Base-by-base conservation (phyloP, 23 red algal genomes). In the Gracilaria vermiculophylla region DNA sequence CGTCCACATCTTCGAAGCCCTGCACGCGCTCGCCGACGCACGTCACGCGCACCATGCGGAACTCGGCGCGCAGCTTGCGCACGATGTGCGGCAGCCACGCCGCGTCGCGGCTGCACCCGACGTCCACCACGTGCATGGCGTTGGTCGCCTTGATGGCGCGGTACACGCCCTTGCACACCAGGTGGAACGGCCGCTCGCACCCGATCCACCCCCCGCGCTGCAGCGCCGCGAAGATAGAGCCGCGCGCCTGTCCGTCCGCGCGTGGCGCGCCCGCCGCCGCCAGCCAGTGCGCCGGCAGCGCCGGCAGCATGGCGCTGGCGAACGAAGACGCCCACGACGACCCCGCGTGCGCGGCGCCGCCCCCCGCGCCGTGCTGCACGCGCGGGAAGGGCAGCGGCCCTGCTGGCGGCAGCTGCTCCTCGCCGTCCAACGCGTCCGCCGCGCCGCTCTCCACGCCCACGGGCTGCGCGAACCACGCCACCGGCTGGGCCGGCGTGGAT, bases 81-180 rank as follows among this genome's bases (percentile, higher is more conserved):
- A 92, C 50, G 32, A 92, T 75, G 15, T 77, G 62, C 25, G 88
- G 88, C 13, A 92, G 42, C 76, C 76, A 92, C 12, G 43, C 74
- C 0, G 62, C 74, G 62, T 92, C 74, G 0, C 53, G 34, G 12
- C 28, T 61, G 53, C 88, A 92, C 8, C 44, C 64, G 11, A 81
- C 37, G 52, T 83, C 43, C 32, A 72, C 53, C 39, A 92, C 78
- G 21, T 40, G 48, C 36, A 92, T 69, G 14, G 78, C 88, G 66
- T 92, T 82, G 2, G 77, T 62, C 6, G 41, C 64, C 24, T 92
- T 92, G 12, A 83, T 83, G 20, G 88, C 88, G 9, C 88, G 75
- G 53, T 92, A 92, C 40, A 82, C 88, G 0, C 88, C 88, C 54
- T 92, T 92, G 40, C 88, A 92, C 27, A 82, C 76, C 33, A 92